Evolutionary conservation across 208 protist genomes (phyloP), one percentile per base, ranked within the genome.

Genomic region (Sergeia podlipaevii): DNA sequence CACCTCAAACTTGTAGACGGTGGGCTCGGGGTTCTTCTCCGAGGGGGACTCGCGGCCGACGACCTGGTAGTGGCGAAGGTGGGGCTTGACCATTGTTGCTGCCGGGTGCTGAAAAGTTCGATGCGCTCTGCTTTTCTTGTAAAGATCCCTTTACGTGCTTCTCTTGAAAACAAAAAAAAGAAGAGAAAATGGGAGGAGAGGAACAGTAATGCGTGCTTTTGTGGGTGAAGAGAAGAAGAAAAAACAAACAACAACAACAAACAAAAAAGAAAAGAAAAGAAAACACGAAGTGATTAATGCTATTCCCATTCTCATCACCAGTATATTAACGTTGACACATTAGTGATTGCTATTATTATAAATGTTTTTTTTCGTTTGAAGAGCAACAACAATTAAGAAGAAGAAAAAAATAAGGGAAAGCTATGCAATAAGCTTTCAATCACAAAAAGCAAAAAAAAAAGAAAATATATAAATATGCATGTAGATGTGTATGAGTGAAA

Each of bases 1-100:
- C 29, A 99, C 77, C 43, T 83, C 85, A 87, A 98, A 98, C 58
- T 91, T 84, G 93, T 91, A 98, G 43, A 99, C 60, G 46, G 85
- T 80, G 49, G 88, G 87, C 29, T 73, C 67, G 18, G 80, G 76
- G 27, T 89, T 61, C 54, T 60, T 69, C 47, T 81, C 83, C 6
- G 73, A 87, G 41, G 95, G 96, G 7, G 76, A 51, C 34, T 78
- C 71, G 54, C 97, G 79, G 24, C 95, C 96, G 29, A 94, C 71
- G 32, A 98, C 70, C 59, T 89, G 47, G 64, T 93, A 98, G 53
- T 98, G 73, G 65, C 56, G 47, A 74, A 79, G 38, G 63, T 70
- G 36, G 41, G 59, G 59, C 57, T 63, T 63, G 46, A 63, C 57
- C 57, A 63, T 63, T 27, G 34, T 54, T 54, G 33, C 30, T 41